A percentile compares a stretch with the other conserved stretches of the same genome.
These are phyloP conservation scores for Begonia peltatifolia DNA, from an alignment of 306 rosid genomes.

Conservation along the genomic window DNA sequence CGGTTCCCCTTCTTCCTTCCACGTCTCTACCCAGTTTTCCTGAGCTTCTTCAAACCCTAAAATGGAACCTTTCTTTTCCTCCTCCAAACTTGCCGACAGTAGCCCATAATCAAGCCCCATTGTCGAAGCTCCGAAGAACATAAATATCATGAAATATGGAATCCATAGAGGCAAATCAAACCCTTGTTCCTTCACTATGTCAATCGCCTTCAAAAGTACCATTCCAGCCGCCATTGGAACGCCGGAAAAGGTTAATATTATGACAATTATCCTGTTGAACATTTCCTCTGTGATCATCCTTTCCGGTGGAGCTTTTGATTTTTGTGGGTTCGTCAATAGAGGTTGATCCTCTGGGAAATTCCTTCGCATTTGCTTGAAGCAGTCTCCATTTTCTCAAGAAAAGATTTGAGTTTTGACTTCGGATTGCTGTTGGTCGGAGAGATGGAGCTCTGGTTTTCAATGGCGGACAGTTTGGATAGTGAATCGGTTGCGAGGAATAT, in stretches of 20 bases:
- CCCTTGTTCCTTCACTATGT: conserved; percentile 29
- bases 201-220: conserved; percentile 32
- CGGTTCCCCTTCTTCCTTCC: conserved; percentile 52
- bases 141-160: conserved; percentile 39
- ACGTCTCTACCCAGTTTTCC: conserved; percentile 69
- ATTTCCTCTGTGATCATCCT: conserved; percentile 34
- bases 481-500: conserved; percentile 19
- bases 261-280: conserved; percentile 36
- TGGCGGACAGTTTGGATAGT: conserved; percentile 26
- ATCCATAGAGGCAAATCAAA: conserved; percentile 63
- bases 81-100: conserved; percentile 67
- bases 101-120: conserved; percentile 70
- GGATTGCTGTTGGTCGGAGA: conserved; percentile 12
- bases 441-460: conserved; percentile 26
- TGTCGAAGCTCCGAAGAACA: conserved; percentile 54
- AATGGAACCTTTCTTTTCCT: conserved; percentile 43
- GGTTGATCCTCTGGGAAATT: conserved; percentile 32
- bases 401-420: not conserved
- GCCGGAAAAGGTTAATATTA: conserved; percentile 47
- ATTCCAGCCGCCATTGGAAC: conserved; percentile 63
- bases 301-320: conserved; percentile 10
- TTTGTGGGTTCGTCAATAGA: conserved; percentile 2
- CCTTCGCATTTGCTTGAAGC: conserved; percentile 37
- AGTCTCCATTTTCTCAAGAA: not conserved
- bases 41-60: conserved; percentile 56